Conservation (phyloP, 192 early-diverging fungal species). For the Neocallimastix lanati region DNA sequence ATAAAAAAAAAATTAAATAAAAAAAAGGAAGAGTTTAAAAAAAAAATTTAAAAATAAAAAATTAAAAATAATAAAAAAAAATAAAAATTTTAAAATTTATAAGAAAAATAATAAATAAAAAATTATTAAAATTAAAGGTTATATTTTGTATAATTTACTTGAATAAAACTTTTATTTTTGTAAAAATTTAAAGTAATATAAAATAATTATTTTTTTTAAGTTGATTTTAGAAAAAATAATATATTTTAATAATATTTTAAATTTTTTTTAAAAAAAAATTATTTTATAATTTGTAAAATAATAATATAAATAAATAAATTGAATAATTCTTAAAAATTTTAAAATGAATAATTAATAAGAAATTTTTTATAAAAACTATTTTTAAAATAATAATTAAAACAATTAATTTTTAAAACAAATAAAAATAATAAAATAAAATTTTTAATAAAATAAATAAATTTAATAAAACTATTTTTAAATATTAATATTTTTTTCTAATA, state of each 20-base stretch:
- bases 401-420: too few relatives aligned
- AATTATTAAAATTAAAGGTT: too few relatives aligned
- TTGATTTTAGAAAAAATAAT: background rate
- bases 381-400: too few relatives aligned
- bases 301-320: background rate
- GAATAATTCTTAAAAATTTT: background rate
- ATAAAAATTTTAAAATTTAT: background rate
- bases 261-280: background rate
- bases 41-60: background rate
- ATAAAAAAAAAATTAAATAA: background rate
- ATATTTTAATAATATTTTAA: background rate
- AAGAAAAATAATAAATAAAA: background rate
- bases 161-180: background rate
- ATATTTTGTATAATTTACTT: background rate
- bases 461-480: too few relatives aligned
- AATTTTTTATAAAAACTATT: too few relatives aligned
- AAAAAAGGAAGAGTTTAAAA: background rate
- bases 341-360: too few relatives aligned
- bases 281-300: background rate
- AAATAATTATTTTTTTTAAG: background rate
- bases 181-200: background rate
- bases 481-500: too few relatives aligned
- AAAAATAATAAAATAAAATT: too few relatives aligned
- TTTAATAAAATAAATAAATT: too few relatives aligned
- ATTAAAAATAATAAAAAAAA: background rate